phyloP scores from a whole-genome alignment of 768 basidiomycete genomes.

The Boletellus ananiceps region DNA sequence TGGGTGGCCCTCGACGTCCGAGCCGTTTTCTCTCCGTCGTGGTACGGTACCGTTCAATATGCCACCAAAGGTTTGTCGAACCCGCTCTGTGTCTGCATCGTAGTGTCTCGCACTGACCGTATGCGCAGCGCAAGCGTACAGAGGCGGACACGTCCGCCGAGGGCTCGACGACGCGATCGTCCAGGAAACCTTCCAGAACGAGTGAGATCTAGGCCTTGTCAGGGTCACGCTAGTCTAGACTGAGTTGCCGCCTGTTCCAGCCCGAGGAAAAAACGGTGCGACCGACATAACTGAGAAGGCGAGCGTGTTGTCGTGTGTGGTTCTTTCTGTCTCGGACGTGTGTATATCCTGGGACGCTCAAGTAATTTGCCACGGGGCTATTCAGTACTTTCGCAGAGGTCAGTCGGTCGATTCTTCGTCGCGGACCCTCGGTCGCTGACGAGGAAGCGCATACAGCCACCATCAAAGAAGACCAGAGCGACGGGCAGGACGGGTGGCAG shows the following conservation, averaged over 20 bases:
- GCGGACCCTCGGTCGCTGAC: not conserved
- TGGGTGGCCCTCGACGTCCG: not conserved
- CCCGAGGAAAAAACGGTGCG: constrained; percentile 11
- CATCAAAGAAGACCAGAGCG: constrained; percentile 41
- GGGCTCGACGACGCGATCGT: constrained; percentile 39
- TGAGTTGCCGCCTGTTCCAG: constrained; percentile 9
- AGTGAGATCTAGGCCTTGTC: constrained; percentile 18
- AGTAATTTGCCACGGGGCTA: constrained; percentile 10
- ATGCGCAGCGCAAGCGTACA: constrained; percentile 53
- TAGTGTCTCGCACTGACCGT: constrained; percentile 14
- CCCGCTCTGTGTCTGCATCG: not conserved
- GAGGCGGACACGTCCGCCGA: constrained; percentile 33
- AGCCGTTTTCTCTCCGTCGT: not conserved
- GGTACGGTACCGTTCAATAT: constrained; percentile 16
- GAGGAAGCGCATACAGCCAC: constrained; percentile 20
- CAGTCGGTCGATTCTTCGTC: constrained; percentile 15
- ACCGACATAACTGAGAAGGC: constrained; percentile 5
- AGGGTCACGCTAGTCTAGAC: constrained; percentile 10
- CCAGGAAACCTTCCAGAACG: constrained; percentile 42
- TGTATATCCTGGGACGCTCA: not conserved
- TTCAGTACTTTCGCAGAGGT: constrained; percentile 23
- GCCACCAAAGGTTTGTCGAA: constrained; percentile 35
- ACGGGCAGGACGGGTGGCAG: constrained; percentile 18
- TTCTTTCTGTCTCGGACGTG: not conserved
- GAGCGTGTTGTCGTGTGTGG: constrained; percentile 23